These are phyloP conservation scores for Fusarium camptoceras DNA, from an alignment of 2,329 filamentous ascomycete species.

Conservation along the genomic window DNA sequence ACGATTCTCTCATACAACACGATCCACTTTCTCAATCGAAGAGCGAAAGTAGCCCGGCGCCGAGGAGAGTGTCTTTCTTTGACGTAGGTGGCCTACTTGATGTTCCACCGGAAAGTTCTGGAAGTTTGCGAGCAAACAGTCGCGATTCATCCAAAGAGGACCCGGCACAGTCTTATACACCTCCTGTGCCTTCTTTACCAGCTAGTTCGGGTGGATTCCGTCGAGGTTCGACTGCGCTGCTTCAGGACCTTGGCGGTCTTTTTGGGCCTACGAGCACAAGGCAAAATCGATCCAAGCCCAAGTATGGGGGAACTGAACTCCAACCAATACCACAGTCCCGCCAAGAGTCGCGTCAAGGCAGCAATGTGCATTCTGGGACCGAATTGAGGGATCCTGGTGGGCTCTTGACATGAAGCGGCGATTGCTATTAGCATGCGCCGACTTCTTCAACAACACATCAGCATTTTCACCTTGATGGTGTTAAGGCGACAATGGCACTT, in stretches of 20 bases:
- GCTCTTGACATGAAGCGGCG: slow-evolving; percentile 50
- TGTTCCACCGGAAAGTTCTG: slow-evolving; percentile 51
- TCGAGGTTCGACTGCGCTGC: slow-evolving; percentile 67
- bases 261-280: slow-evolving; percentile 57
- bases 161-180: slow-evolving; percentile 51
- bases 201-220: slow-evolving; percentile 60
- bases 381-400: slow-evolving; percentile 56
- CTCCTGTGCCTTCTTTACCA: slow-evolving; percentile 58
- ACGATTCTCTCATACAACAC: slow-evolving; percentile 57
- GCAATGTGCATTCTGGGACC: slow-evolving; percentile 48
- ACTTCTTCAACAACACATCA: slow-evolving; percentile 26
- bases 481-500: slow-evolving; percentile 34
- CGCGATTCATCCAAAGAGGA: slow-evolving; percentile 56
- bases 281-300: slow-evolving; percentile 48
- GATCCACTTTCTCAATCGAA: slow-evolving; percentile 50
- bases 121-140: slow-evolving; percentile 56
- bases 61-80: slow-evolving; percentile 77
- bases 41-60: slow-evolving; percentile 35
- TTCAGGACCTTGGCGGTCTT: slow-evolving; percentile 69
- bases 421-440: not conserved
- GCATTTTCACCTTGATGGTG: slow-evolving; percentile 25
- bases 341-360: slow-evolving; percentile 50
- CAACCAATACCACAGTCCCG: slow-evolving; percentile 59
- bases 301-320: slow-evolving; percentile 56
- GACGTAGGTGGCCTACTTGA: slow-evolving; percentile 84